Evolutionary conservation across 306 rosid genomes (phyloP), one percentile per base, ranked within the genome.

Genomic region (Begonia peltatifolia): DNA sequence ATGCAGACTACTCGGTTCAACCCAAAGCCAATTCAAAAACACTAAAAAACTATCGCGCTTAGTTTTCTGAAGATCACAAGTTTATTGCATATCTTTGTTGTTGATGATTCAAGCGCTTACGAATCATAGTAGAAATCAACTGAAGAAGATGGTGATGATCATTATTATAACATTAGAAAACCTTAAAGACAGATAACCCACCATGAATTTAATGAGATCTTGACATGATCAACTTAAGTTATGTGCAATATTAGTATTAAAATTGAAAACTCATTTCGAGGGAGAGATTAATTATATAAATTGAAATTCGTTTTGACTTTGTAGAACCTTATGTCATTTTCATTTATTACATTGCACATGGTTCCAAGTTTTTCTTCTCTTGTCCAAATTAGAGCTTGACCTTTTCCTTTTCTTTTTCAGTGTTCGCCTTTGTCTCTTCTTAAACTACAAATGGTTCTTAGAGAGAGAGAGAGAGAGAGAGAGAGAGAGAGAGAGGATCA

Each of bases 261-360:
- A 77, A 62, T 70, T 59, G 75, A 6, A 20, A 66, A 61, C 76
- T 68, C 41, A 69, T 62, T 77, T 68, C 66, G 58, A 77, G 67
- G 38, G 38, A 63, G 64, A 62, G 66, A 60, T 60, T 63, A 64
- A 30, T 44, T 47, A 6, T 59, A 53, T 60, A 12, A 41, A 44
- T 61, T 61, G 44, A 48, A 44, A 63, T 59, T 72, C 55, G 63
- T 62, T 5, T 17, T 30, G 38, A 5, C 38, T 30, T 30, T 30
- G 38, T 53, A 57, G 70, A 79, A 71, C 46, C 63, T 71, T 47
- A 54, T 59, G 60, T 66, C 56, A 55, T 23, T 30, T 30, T 90
- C 82, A 72, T 80, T 87, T 68, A 76, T 72, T 74, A 78, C 68
- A 51, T 46, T 6, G 76, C 94, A 77, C 94, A 79, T 68, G 78